Evolutionary conservation across 2,329 filamentous ascomycete species (phyloP).

Genomic region (Botryotinia calthae): DNA sequence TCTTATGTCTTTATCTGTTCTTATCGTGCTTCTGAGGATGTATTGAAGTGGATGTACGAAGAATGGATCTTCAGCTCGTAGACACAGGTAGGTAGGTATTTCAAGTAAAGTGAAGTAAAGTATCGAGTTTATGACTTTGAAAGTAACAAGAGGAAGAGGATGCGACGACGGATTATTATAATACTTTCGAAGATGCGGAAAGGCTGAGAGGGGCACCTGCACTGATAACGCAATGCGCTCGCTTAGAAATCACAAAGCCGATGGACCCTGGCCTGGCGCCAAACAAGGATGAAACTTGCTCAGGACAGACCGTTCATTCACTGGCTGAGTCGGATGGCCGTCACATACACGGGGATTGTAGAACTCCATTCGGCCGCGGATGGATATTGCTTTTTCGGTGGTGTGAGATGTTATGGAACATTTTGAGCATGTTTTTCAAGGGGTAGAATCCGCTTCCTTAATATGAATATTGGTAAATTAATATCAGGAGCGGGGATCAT

Average conservation of each 20-base stretch:
- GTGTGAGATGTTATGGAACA: not conserved
- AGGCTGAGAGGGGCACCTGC: constrained; percentile 6
- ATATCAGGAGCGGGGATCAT: not conserved
- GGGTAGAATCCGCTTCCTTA: not conserved
- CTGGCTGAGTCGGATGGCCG: not conserved
- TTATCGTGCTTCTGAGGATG: not conserved
- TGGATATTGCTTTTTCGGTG: not conserved
- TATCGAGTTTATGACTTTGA: not conserved
- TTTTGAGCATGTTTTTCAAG: constrained; percentile 15
- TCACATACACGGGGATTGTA: not conserved
- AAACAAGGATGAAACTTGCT: constrained; percentile 21
- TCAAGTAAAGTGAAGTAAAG: not conserved
- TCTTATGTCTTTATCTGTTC: not conserved
- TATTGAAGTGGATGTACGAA: not conserved
- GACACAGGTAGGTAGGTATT: too few relatives aligned
- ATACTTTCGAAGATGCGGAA: not conserved
- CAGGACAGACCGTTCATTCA: constrained; percentile 14
- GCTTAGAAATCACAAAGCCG: constrained; percentile 11
- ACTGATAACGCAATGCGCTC: not conserved
- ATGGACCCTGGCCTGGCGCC: not conserved
- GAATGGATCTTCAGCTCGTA: not conserved
- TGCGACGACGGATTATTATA: not conserved
- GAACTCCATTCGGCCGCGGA: not conserved
- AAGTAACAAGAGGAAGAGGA: not conserved
- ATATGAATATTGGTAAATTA: not conserved